A percentile compares a stretch with the other conserved stretches of the same genome.
Conservation (phyloP, 2,329 filamentous ascomycete species). For the Diaporthe sp. region DNA sequence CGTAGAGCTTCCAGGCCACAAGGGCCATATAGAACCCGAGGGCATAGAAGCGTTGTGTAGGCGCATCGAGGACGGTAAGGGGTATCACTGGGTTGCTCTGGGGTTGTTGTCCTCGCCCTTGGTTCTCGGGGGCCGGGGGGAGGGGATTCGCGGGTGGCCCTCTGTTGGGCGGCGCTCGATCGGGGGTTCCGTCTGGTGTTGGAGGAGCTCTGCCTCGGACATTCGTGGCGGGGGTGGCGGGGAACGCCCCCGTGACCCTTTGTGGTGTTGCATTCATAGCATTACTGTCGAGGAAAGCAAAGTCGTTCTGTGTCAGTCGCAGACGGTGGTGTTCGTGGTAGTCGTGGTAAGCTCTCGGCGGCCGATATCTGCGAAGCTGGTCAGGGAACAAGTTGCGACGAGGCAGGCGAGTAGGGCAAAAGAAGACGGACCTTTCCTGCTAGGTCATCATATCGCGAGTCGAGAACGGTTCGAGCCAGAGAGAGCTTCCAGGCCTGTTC, state of each 20-base stretch:
- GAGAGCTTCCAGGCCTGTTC: not conserved
- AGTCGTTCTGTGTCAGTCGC: conserved; percentile 8
- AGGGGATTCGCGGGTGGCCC: conserved; percentile 13
- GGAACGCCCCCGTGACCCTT: conserved; percentile 42
- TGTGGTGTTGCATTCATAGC: conserved; percentile 42
- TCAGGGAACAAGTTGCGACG: conserved; percentile 31
- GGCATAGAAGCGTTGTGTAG: conserved; percentile 90
- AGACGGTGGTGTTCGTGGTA: conserved; percentile 2
- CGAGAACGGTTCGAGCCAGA: conserved; percentile 10
- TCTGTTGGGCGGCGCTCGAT: conserved; percentile 21
- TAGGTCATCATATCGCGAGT: conserved; percentile 42
- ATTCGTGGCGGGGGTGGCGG: conserved; percentile 42
- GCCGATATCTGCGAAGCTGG: conserved; percentile 37
- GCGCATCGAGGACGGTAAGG: conserved; percentile 85
- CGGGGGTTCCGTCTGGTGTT: conserved; percentile 33
- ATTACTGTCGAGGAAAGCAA: conserved; percentile 36
- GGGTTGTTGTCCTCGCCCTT: conserved; percentile 52
- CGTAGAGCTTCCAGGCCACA: conserved; percentile 87
- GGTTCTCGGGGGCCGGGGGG: conserved; percentile 60
- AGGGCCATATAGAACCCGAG: conserved; percentile 83
- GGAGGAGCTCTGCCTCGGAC: conserved; percentile 41
- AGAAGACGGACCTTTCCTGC: conserved; percentile 36
- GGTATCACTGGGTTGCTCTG: conserved; percentile 79
- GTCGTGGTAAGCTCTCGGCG: conserved; percentile 40
- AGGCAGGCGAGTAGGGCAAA: not conserved